Conservation (phyloP, 768 basidiomycete genomes). For the Krasilnikovozyma curviuscula region DNA sequence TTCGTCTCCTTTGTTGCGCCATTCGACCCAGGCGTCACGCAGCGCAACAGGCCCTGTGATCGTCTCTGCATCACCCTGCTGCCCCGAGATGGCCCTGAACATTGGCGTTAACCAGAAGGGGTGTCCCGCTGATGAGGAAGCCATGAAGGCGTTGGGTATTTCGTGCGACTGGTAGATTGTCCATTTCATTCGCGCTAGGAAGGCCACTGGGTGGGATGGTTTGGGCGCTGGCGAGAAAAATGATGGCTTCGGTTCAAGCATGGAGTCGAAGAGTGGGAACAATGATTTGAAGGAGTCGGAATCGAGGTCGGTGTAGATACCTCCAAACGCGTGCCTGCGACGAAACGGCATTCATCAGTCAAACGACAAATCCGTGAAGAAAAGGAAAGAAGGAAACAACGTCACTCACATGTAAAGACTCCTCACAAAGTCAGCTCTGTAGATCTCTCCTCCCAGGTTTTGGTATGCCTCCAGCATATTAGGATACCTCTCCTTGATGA, state of each 20-base stretch:
- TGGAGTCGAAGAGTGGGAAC: not conserved
- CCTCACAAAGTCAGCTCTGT: conserved; percentile 2
- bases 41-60: conserved; percentile 5
- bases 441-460: not conserved
- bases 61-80: not conserved
- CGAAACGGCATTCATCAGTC: not conserved
- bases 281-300: not conserved
- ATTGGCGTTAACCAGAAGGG: conserved; percentile 6
- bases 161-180: not conserved
- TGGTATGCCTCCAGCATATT: not conserved
- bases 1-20: not conserved
- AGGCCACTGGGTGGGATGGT: conserved; percentile 2
- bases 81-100: not conserved
- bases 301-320: conserved; percentile 2
- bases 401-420: conserved; percentile 4
- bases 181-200: conserved; percentile 1
- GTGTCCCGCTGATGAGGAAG: not conserved
- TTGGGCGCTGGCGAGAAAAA: not conserved
- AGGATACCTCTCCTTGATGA: not conserved
- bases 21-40: not conserved
- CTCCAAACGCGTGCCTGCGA: conserved; percentile 5
- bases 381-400: too few relatives aligned
- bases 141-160: conserved; percentile 5
- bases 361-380: not conserved
- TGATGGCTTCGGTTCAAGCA: not conserved